A percentile compares a stretch with the other conserved stretches of the same genome.
Conservation (phyloP, 148 eudicot species). For the Fagopyrum esculentum region DNA sequence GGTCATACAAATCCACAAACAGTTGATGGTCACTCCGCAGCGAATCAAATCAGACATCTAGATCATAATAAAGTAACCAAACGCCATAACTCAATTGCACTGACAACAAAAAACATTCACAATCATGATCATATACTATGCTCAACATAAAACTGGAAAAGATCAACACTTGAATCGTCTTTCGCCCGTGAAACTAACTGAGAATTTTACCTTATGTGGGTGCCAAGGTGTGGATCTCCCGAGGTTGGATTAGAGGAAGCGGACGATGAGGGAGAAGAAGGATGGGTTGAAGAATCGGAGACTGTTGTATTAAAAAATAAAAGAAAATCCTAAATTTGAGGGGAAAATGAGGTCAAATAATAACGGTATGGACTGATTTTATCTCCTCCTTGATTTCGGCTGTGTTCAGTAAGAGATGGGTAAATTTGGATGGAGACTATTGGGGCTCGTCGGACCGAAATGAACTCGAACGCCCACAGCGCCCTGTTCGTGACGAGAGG, state of each 20-base stretch:
- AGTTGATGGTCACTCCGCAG: not conserved
- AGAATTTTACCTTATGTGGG: not conserved
- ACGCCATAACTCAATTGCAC: not conserved
- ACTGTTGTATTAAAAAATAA: not conserved
- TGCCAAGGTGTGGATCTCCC: not conserved
- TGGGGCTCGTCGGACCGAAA: no score
- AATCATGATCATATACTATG: not conserved
- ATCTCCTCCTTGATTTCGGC: not conserved
- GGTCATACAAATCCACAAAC: not conserved
- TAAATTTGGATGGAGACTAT: no score
- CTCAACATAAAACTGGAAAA: not conserved
- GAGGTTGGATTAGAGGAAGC: not conserved
- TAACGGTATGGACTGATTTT: not conserved
- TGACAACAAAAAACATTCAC: not conserved
- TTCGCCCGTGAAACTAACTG: not conserved
- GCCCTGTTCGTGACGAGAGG: no score
- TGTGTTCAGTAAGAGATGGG: no score
- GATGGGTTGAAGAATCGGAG: conserved; percentile 9
- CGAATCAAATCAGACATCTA: not conserved
- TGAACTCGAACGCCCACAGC: no score
- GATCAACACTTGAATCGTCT: not conserved
- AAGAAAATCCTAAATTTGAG: not conserved
- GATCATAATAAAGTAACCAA: not conserved
- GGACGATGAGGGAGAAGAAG: not conserved
- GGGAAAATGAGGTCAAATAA: not conserved